Evolutionary conservation across 805 yeast genomes (phyloP).

Genomic region (Cyberlindnera meyerae): DNA sequence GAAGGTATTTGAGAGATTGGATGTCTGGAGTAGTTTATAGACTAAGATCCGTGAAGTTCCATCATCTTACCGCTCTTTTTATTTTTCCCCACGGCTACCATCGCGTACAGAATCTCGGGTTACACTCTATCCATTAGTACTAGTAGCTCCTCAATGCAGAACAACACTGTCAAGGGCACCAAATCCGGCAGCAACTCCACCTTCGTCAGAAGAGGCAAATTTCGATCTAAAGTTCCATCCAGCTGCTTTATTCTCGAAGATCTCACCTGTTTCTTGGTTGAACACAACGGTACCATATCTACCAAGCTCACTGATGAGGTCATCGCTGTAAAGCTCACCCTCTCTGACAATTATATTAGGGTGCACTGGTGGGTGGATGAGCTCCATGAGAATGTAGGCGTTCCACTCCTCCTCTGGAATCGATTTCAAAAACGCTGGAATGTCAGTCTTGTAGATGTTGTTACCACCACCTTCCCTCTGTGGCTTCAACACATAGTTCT

Average conservation of each 20-base stretch:
- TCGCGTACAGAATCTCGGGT: too few relatives aligned
- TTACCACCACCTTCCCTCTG: conserved; percentile 99
- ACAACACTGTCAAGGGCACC: conserved; percentile 90
- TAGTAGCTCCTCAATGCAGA: too few relatives aligned
- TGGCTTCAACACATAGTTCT: conserved; percentile 82
- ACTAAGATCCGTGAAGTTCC: too few relatives aligned
- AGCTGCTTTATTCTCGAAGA: conserved; percentile 58
- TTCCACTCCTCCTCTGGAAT: conserved; percentile 74
- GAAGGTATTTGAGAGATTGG: too few relatives aligned
- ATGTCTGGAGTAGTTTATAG: too few relatives aligned
- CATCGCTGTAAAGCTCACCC: conserved; percentile 58
- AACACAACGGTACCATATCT: conserved; percentile 80
- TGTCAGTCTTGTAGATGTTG: conserved; percentile 81
- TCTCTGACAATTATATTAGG: conserved; percentile 68
- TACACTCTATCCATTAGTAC: too few relatives aligned
- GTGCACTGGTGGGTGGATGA: conserved; percentile 72
- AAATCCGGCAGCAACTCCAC: conserved; percentile 99
- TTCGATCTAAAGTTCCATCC: conserved; percentile 91
- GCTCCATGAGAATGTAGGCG: conserved; percentile 90
- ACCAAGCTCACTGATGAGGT: conserved; percentile 86
- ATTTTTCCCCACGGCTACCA: too few relatives aligned
- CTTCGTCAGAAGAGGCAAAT: conserved; percentile 83
- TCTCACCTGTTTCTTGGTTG: conserved; percentile 54
- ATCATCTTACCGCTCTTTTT: too few relatives aligned
- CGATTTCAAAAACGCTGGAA: conserved; percentile 62